Conservation (phyloP, 106 monocot genomes). For the Agapanthus africanus region DNA sequence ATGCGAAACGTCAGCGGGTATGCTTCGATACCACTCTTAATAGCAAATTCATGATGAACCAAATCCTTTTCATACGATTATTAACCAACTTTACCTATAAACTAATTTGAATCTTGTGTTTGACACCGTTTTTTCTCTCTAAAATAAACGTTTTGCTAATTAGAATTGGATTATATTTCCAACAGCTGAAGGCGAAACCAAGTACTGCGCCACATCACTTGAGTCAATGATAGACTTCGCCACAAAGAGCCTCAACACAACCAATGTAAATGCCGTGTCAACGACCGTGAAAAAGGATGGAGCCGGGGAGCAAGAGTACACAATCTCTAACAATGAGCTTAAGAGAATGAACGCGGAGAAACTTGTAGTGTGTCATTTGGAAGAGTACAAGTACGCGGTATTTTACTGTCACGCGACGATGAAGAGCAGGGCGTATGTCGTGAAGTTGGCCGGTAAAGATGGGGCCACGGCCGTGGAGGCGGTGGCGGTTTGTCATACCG, state of each 20-base stretch:
- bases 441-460: conserved; percentile 26
- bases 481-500: conserved; percentile 43
- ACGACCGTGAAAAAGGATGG: neutral
- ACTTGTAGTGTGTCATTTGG: conserved; percentile 43
- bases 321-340: conserved; percentile 4
- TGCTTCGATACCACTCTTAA: too few species aligned
- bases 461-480: conserved; percentile 40
- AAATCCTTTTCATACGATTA: too few species aligned
- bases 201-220: conserved; percentile 61
- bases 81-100: too few species aligned
- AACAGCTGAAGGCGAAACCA: conserved; percentile 22
- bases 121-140: too few species aligned
- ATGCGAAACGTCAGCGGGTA: too few species aligned
- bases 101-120: too few species aligned
- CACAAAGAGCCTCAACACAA: conserved; percentile 20
- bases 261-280: conserved; percentile 1
- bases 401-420: conserved; percentile 59
- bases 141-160: too few species aligned
- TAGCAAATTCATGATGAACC: too few species aligned
- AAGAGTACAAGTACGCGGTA: conserved; percentile 48
- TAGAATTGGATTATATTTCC: too few species aligned
- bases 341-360: conserved; percentile 6
- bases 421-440: conserved; percentile 17
- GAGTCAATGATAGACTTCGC: conserved; percentile 83
- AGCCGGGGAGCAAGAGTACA: conserved; percentile 19